Percentiles rank a stretch among this genome's conserved stretches.
phyloP scores from a whole-genome alignment of 2,329 filamentous ascomycete species.

The Cytospora leucostoma region DNA sequence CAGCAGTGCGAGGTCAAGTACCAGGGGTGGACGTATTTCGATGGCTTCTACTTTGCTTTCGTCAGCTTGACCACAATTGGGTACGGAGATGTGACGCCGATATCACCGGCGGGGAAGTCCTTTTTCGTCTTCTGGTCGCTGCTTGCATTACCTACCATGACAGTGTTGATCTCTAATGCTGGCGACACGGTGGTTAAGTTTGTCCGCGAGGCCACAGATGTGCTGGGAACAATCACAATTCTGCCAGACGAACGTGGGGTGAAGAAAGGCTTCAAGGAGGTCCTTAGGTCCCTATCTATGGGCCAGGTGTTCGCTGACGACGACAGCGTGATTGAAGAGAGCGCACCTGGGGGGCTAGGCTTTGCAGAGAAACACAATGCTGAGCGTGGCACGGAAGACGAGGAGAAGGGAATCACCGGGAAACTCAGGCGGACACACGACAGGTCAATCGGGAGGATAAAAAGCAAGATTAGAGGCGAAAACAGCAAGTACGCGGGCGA shows the following conservation, averaged over 20 bases:
- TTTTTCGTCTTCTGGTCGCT: slow-evolving; percentile 96
- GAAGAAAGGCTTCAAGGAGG: slow-evolving; percentile 46
- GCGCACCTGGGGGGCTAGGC: slow-evolving; percentile 43
- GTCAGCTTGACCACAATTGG: slow-evolving; percentile 82
- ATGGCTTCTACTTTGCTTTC: slow-evolving; percentile 84
- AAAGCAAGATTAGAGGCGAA: slow-evolving; percentile 29
- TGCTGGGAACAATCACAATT: slow-evolving; percentile 61
- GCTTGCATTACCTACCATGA: slow-evolving; percentile 84
- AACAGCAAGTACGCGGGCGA: slow-evolving; percentile 15
- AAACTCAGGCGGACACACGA: slow-evolving; percentile 36
- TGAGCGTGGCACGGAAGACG: slow-evolving; percentile 27
- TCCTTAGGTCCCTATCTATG: slow-evolving; percentile 45
- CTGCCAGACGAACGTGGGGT: slow-evolving; percentile 58
- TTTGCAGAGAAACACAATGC: slow-evolving; percentile 30
- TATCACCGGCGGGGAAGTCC: slow-evolving; percentile 75
- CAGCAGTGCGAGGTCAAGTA: slow-evolving; percentile 52
- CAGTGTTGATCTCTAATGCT: slow-evolving; percentile 80
- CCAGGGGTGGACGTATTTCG: slow-evolving; percentile 72
- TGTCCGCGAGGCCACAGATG: slow-evolving; percentile 56
- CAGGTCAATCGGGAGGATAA: slow-evolving; percentile 39
- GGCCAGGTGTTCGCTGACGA: slow-evolving; percentile 45
- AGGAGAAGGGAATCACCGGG: slow-evolving; percentile 31
- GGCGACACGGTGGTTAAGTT: slow-evolving; percentile 77
- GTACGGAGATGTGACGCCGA: slow-evolving; percentile 77
- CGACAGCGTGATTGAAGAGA: slow-evolving; percentile 40